Conservation (phyloP, 2,329 filamentous ascomycete species). For the Cladosporium sphaerospermum region DNA sequence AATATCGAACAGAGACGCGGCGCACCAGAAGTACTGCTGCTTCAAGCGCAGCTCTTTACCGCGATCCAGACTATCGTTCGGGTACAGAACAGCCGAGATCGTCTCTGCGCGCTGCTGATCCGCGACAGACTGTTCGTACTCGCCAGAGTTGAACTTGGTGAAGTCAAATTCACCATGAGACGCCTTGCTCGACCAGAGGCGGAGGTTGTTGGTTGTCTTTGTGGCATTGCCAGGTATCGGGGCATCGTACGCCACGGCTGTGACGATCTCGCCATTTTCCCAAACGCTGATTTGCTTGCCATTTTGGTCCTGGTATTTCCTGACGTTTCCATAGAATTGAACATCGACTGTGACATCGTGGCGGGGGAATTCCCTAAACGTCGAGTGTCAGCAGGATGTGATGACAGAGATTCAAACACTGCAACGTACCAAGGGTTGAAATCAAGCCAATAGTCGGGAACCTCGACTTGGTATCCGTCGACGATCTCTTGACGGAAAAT, state of each 20-base stretch:
- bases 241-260: slow-evolving; percentile 89
- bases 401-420: neutral
- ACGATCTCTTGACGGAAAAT: slow-evolving; percentile 99
- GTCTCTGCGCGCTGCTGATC: slow-evolving; percentile 98
- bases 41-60: slow-evolving; percentile 97
- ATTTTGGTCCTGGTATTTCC: slow-evolving; percentile 61
- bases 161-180: slow-evolving; percentile 98
- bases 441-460: slow-evolving; percentile 98
- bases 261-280: slow-evolving; percentile 90
- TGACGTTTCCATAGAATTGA: slow-evolving; percentile 87
- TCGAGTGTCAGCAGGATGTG: neutral
- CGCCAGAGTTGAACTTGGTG: slow-evolving; percentile 97
- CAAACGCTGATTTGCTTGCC: slow-evolving; percentile 72
- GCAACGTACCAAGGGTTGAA: slow-evolving; percentile 77
- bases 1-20: slow-evolving; percentile 92
- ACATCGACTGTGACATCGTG: slow-evolving; percentile 95
- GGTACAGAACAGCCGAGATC: slow-evolving; percentile 94
- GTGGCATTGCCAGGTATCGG: slow-evolving; percentile 81
- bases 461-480: slow-evolving; percentile 94
- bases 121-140: slow-evolving; percentile 96
- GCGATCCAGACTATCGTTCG: slow-evolving; percentile 92
- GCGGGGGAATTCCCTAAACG: slow-evolving; percentile 67
- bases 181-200: slow-evolving; percentile 96
- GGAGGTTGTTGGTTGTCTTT: slow-evolving; percentile 87
- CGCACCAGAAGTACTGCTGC: slow-evolving; percentile 99